phyloP scores from a whole-genome alignment of 768 basidiomycete species.

The Serendipita sp. region DNA sequence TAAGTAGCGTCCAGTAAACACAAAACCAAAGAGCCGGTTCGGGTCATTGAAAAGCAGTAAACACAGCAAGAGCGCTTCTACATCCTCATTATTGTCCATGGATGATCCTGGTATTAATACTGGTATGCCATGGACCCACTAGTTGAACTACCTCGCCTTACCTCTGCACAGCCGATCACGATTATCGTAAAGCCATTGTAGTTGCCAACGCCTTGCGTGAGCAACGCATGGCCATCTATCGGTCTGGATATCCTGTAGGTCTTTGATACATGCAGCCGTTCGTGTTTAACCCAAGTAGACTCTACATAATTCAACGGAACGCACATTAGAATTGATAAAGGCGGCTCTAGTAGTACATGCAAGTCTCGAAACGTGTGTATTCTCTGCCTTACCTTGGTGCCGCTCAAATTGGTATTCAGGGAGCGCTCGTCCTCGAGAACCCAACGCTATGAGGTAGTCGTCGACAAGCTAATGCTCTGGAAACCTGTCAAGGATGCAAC shows the following conservation, averaged over 20 bases:
- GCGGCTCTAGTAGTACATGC: neutral
- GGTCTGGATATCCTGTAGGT: neutral
- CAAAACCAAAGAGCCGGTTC: neutral
- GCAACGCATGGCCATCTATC: neutral
- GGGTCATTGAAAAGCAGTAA: constrained; percentile 1
- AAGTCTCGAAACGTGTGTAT: neutral
- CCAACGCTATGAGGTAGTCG: neutral
- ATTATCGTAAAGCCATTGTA: constrained; percentile 1
- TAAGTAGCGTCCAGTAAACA: neutral
- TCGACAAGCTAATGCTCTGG: constrained; percentile 1
- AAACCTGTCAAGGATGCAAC: neutral
- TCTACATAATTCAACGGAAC: neutral
- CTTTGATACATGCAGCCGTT: neutral
- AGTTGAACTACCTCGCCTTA: neutral
- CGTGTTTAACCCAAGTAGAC: neutral
- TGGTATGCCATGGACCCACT: neutral
- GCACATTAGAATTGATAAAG: neutral
- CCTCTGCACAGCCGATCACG: neutral
- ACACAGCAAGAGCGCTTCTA: neutral
- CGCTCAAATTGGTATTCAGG: neutral
- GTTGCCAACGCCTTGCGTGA: neutral
- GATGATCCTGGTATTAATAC: constrained; percentile 1
- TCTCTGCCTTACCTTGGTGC: neutral
- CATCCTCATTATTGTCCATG: neutral
- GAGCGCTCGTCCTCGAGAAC: neutral